Evolutionary conservation across 495 filamentous ascomycete species (phyloP).

Genomic region (Hypomontagnella submonticulosa): DNA sequence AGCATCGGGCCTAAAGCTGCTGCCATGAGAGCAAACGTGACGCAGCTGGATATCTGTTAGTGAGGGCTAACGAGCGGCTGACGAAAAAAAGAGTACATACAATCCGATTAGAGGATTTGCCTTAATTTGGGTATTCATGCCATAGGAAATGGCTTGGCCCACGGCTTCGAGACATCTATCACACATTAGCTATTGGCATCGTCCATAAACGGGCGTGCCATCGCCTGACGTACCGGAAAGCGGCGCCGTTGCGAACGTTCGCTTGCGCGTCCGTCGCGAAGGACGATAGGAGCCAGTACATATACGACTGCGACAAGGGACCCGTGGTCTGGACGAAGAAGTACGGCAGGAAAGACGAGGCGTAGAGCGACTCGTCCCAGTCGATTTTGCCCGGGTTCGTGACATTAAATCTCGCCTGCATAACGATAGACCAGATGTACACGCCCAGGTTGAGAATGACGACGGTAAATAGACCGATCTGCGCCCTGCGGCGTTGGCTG

Average conservation of each 20-base stretch:
- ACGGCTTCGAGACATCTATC: constrained; percentile 37
- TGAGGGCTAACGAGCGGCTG: neutral
- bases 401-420: constrained; percentile 33
- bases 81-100: constrained; percentile 16
- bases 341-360: constrained; percentile 36
- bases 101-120: constrained; percentile 32
- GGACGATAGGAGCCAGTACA: constrained; percentile 42
- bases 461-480: constrained; percentile 38
- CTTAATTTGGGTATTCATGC: constrained; percentile 40
- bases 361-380: constrained; percentile 39
- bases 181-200: neutral
- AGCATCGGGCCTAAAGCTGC: constrained; percentile 32
- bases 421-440: constrained; percentile 40
- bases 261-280: constrained; percentile 38
- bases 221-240: constrained; percentile 27
- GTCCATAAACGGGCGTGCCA: neutral
- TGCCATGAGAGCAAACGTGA: constrained; percentile 38
- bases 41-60: constrained; percentile 33
- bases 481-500: constrained; percentile 38
- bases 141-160: constrained; percentile 39
- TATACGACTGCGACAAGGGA: constrained; percentile 39
- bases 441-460: constrained; percentile 36
- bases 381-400: constrained; percentile 33
- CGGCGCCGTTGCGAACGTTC: constrained; percentile 39
- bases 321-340: constrained; percentile 44